Base-by-base conservation (phyloP, 805 yeast species). In the Blastobotrys americana region DNA sequence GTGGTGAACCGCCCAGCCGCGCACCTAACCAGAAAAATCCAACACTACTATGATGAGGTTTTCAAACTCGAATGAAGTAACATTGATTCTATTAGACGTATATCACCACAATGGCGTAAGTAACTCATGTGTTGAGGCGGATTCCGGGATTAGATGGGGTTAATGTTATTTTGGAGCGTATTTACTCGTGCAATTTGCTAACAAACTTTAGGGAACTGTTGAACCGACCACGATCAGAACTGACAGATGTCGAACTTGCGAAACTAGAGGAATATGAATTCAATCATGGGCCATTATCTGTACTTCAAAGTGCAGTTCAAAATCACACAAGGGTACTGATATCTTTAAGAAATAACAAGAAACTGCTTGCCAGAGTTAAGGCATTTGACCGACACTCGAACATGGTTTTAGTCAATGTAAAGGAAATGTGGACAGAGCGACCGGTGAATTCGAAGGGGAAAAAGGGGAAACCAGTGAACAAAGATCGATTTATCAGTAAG, bases 351-450 rank as follows among this genome's bases (percentile, higher is more conserved):
- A 93, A 93, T 63, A 89, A 90, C 63, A 96, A 89, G 60, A 93
- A 93, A 65, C 71, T 93, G 34, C 74, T 93, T 23, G 96, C 89
- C 1, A 78, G 85, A 53, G 93, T 93, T 41, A 84, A 84, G 58
- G 97, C 97, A 0, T 93, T 88, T 63, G 99, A 93, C 62, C 80
- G 96, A 59, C 99, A 93, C 65, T 83, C 96, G 51, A 93, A 93
- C 64, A 77, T 93, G 84, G 82, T 93, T 6, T 68, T 93, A 48
- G 96, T 86, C 58, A 86, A 88, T 56, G 97, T 90, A 28, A 87
- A 84, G 61, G 98, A 93, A 65, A 63, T 74, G 59, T 82, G 89
- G 89, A 74, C 78, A 0, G 88, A 80, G 55, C 68, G 68, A 3
- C 74, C 80, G 27, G 69, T 75, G 52, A 76, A 70, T 40, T 70